These are phyloP conservation scores for Cicer cuneatum DNA, from an alignment of 306 rosid genomes.

Conservation along the genomic window DNA sequence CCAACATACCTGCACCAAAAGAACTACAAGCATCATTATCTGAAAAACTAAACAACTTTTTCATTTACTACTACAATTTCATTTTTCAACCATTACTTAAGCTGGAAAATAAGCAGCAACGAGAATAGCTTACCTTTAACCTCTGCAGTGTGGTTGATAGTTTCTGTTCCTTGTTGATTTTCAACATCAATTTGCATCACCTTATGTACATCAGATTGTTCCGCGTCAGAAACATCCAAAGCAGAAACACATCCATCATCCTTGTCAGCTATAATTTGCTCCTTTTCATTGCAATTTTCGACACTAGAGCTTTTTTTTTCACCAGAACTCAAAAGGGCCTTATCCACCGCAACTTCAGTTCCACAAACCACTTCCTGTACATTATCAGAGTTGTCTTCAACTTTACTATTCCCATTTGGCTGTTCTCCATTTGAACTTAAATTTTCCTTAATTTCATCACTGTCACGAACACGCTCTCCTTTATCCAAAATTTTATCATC, in stretches of 20 bases:
- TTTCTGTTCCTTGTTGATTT: slow-evolving; percentile 27
- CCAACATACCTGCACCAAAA: slow-evolving; percentile 34
- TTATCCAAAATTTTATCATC: slow-evolving; percentile 40
- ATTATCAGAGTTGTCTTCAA: slow-evolving; percentile 29
- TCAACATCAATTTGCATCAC: slow-evolving; percentile 42
- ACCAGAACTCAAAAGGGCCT: slow-evolving; percentile 40
- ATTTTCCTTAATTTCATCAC: slow-evolving; percentile 34
- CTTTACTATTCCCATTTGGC: slow-evolving; percentile 44
- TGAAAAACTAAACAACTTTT: slow-evolving; percentile 30
- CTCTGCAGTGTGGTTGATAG: slow-evolving; percentile 10
- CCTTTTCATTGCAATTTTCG: slow-evolving; percentile 27
- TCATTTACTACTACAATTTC: slow-evolving; percentile 37
- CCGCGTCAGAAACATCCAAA: slow-evolving; percentile 9
- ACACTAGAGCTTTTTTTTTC: slow-evolving; percentile 31
- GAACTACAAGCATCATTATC: slow-evolving; percentile 40
- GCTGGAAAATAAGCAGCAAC: slow-evolving; percentile 20
- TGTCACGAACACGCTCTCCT: slow-evolving; percentile 2
- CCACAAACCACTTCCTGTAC: slow-evolving; percentile 39
- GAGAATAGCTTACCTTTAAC: slow-evolving; percentile 45
- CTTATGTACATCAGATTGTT: slow-evolving; percentile 4
- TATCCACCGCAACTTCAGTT: slow-evolving; percentile 41
- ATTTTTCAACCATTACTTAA: slow-evolving; percentile 38
- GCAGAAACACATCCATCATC: slow-evolving; percentile 34
- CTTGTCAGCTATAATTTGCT: slow-evolving; percentile 44
- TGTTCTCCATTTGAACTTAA: slow-evolving; percentile 44